These are phyloP conservation scores for Coemansia sp. DNA, from an alignment of 192 early-diverging fungal species.

Conservation along the genomic window DNA sequence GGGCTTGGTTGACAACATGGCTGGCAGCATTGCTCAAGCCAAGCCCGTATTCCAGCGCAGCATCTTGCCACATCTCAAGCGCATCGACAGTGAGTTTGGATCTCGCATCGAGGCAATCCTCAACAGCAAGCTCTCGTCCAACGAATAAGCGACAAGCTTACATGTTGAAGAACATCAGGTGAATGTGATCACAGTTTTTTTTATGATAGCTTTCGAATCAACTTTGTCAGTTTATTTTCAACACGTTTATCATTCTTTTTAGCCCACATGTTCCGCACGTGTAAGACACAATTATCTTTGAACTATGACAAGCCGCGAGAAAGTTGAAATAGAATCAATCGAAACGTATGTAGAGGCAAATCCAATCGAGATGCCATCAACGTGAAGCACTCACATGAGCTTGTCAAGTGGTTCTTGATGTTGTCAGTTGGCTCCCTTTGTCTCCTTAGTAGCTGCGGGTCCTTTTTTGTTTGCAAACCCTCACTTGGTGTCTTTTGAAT, in stretches of 20 bases:
- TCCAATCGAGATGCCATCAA: neutral
- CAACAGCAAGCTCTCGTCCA: no score
- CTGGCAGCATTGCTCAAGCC: conserved; percentile 56
- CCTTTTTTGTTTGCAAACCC: neutral
- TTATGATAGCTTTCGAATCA: neutral
- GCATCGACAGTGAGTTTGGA: conserved; percentile 62
- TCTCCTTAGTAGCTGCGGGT: neutral
- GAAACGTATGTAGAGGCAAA: neutral
- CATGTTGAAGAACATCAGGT: neutral
- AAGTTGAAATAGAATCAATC: neutral
- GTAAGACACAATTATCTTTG: neutral
- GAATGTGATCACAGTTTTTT: neutral
- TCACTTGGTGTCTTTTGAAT: neutral
- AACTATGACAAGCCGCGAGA: neutral
- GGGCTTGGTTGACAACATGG: conserved; percentile 64
- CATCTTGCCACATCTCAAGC: conserved; percentile 60
- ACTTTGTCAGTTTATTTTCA: no score
- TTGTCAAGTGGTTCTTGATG: neutral
- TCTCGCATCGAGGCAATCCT: conserved; percentile 46
- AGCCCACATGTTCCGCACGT: neutral
- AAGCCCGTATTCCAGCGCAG: conserved; percentile 59
- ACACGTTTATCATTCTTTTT: neutral
- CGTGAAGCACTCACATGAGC: neutral
- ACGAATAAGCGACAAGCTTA: neutral
- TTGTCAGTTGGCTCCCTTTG: neutral